phyloP scores from a whole-genome alignment of 805 yeast genomes.

The Saccharomycopsis sp. region DNA sequence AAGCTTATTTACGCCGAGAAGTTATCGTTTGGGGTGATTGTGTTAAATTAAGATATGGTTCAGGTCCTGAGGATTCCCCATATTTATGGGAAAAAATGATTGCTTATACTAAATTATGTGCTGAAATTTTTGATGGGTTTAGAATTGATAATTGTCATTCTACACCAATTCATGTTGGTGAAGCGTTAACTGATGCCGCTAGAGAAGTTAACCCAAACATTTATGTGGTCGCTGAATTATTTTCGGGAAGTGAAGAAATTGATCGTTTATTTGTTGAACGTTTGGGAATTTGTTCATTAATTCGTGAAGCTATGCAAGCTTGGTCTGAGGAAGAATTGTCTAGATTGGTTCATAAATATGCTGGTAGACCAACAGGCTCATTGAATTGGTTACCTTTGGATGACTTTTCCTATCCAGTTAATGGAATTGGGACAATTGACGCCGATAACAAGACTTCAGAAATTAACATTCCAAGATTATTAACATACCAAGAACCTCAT shows the following conservation, averaged over 20 bases:
- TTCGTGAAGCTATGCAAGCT: constrained; percentile 97
- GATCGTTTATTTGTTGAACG: constrained; percentile 88
- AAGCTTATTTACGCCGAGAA: constrained; percentile 82
- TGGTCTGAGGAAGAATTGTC: constrained; percentile 84
- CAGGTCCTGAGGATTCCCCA: constrained; percentile 74
- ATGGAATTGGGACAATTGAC: constrained; percentile 21
- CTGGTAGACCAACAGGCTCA: constrained; percentile 94
- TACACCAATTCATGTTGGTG: constrained; percentile 94
- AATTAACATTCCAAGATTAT: constrained; percentile 57
- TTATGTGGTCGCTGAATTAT: constrained; percentile 90
- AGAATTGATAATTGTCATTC: constrained; percentile 95
- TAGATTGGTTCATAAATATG: constrained; percentile 80
- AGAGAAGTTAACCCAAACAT: constrained; percentile 76
- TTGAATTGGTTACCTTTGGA: constrained; percentile 75
- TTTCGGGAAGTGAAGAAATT: constrained; percentile 86
- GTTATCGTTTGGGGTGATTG: constrained; percentile 98
- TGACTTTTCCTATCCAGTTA: constrained; percentile 61
- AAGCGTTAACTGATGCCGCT: constrained; percentile 79
- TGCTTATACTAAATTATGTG: constrained; percentile 63
- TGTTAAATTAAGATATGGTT: constrained; percentile 84
- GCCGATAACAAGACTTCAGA: constrained; percentile 41
- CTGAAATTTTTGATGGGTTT: constrained; percentile 74
- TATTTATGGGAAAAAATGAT: constrained; percentile 85
- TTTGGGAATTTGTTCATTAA: constrained; percentile 79
- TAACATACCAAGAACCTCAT: constrained; percentile 73